Percentiles rank a stretch among this genome's conserved stretches.
Evolutionary conservation across 2,329 filamentous ascomycete species (phyloP).

Genomic region (Alternaria atra): DNA sequence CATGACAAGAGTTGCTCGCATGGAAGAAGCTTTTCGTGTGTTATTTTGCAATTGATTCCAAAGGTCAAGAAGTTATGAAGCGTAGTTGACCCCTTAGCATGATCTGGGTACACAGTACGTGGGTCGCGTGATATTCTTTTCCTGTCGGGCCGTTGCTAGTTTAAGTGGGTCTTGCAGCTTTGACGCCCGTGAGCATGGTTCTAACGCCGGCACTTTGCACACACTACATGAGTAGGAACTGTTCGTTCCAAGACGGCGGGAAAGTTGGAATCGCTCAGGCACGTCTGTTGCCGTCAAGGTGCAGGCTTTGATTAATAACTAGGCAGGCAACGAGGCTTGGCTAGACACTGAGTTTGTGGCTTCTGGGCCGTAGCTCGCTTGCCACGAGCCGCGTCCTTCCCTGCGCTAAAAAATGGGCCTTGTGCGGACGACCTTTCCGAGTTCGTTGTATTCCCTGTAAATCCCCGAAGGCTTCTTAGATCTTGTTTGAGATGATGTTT

Average conservation of each 20-base stretch:
- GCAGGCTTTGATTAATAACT: neutral
- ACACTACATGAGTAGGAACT: neutral
- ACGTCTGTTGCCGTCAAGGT: neutral
- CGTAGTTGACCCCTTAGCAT: neutral
- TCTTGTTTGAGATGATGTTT: constrained; percentile 12
- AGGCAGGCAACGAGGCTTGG: neutral
- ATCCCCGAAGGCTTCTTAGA: constrained; percentile 3
- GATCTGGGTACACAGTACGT: neutral
- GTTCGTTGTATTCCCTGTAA: constrained; percentile 4
- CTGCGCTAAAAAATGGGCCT: constrained; percentile 10
- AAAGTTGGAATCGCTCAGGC: neutral
- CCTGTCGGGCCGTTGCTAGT: constrained; percentile 8
- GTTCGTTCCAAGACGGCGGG: neutral
- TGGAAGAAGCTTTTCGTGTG: neutral
- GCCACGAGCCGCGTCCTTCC: constrained; percentile 3
- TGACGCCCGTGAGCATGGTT: neutral
- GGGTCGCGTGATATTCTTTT: neutral
- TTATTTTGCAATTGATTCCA: neutral
- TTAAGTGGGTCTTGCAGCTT: neutral
- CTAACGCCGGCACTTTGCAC: neutral
- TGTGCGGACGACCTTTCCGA: neutral
- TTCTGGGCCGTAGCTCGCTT: neutral
- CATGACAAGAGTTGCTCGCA: neutral
- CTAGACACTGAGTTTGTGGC: neutral
- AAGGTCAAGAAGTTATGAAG: neutral